Conservation (phyloP, 2,329 filamentous ascomycete genomes). For the Aspergillus jensenii region DNA sequence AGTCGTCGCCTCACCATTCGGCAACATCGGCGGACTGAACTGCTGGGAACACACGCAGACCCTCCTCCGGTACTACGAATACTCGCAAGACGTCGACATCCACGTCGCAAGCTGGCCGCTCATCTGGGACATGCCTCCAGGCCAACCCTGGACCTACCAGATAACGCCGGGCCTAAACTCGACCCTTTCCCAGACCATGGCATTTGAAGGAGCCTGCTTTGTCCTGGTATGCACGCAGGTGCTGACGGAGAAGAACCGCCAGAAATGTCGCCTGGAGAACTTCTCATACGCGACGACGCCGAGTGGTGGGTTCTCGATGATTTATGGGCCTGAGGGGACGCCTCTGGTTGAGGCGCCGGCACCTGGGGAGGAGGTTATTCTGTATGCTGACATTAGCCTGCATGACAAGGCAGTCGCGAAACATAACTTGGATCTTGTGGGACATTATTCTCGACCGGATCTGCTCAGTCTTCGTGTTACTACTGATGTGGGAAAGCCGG, state of each 20-base stretch:
- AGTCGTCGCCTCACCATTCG: conserved; percentile 41
- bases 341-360: background rate
- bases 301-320: background rate
- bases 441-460: conserved; percentile 3
- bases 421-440: background rate
- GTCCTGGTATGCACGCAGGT: conserved; percentile 4
- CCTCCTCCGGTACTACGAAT: conserved; percentile 47
- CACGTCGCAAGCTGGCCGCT: conserved; percentile 49
- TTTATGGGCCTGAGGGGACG: background rate
- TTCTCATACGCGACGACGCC: background rate
- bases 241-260: background rate
- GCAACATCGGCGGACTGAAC: conserved; percentile 1
- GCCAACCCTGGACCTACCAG: no score
- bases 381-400: background rate
- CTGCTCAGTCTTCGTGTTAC: background rate
- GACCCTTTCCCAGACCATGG: no score
- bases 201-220: background rate
- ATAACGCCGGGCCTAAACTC: no score
- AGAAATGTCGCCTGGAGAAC: background rate
- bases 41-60: conserved; percentile 46
- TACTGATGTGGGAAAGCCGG: background rate
- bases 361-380: background rate
- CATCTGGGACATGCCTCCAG: no score
- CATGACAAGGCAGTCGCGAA: background rate
- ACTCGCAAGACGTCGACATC: conserved; percentile 43